A percentile compares a stretch with the other conserved stretches of the same genome.
phyloP scores from a whole-genome alignment of 352 stramenopile species.

The Peronosclerospora sorghi region DNA sequence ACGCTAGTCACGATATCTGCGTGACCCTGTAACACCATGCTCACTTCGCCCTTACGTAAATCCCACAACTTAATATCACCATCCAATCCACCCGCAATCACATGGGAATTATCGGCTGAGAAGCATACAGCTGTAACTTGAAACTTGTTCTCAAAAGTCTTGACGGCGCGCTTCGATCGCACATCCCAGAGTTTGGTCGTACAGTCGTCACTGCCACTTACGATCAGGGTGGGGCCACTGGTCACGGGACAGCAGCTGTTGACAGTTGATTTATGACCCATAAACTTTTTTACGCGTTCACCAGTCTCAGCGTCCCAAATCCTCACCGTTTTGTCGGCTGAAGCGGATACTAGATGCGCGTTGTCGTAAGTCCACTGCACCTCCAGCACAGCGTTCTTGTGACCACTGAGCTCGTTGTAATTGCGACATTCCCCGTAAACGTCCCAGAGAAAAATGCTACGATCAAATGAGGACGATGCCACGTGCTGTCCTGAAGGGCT shows the following conservation, averaged over 20 bases:
- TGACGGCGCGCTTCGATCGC: conserved; percentile 63
- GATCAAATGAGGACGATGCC: conserved; percentile 64
- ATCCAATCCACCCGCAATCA: conserved; percentile 89
- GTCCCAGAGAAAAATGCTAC: conserved; percentile 83
- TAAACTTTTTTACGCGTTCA: conserved; percentile 70
- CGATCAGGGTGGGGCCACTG: conserved; percentile 68
- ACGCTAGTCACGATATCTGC: conserved; percentile 90
- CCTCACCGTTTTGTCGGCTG: conserved; percentile 88
- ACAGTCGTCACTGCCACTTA: conserved; percentile 88
- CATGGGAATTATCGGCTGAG: conserved; percentile 69
- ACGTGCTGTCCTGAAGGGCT: conserved; percentile 57
- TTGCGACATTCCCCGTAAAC: conserved; percentile 87
- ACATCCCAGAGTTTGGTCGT: conserved; percentile 86
- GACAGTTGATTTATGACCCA: conserved; percentile 76
- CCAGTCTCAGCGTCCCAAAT: conserved; percentile 82
- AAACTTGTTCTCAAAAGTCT: conserved; percentile 81
- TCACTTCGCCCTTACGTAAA: conserved; percentile 73
- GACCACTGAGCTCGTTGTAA: conserved; percentile 87
- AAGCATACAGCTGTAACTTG: conserved; percentile 88
- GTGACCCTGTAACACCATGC: conserved; percentile 84
- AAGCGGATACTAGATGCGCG: conserved; percentile 79
- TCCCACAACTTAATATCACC: conserved; percentile 92
- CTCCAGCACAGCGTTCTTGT: conserved; percentile 94
- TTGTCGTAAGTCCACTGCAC: conserved; percentile 88
- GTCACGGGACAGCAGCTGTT: conserved; percentile 87